A percentile compares a stretch with the other conserved stretches of the same genome.
These are phyloP conservation scores for Phytophthora aleatoria DNA, from an alignment of 352 stramenopile genomes.

Conservation along the genomic window DNA sequence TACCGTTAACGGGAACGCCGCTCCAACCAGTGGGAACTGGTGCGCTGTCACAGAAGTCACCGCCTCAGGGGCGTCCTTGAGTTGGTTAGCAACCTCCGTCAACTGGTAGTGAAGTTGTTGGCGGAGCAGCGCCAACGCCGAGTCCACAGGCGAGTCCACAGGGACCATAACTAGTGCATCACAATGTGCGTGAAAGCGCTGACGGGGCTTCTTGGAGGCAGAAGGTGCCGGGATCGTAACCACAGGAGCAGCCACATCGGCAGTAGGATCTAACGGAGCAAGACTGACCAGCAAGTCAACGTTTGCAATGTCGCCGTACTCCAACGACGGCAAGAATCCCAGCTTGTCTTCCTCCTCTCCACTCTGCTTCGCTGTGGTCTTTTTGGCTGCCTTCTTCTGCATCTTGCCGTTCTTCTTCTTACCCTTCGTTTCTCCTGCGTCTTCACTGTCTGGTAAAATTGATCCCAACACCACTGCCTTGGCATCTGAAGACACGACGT, in stretches of 20 bases:
- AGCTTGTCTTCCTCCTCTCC: slow-evolving; percentile 21
- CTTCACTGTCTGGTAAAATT: slow-evolving; percentile 15
- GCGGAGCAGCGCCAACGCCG: slow-evolving; percentile 27
- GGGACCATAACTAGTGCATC: slow-evolving; percentile 54
- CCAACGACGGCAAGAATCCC: slow-evolving; percentile 41
- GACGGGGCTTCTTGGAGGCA: slow-evolving; percentile 3
- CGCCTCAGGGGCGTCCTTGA: slow-evolving; percentile 19
- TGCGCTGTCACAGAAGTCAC: slow-evolving; percentile 31
- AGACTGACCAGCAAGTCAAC: slow-evolving; percentile 55
- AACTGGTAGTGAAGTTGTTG: slow-evolving; percentile 36
- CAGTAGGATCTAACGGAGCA: slow-evolving; percentile 17
- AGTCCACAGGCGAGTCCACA: slow-evolving; percentile 19
- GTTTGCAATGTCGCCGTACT: slow-evolving; percentile 60
- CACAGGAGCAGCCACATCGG: slow-evolving; percentile 24
- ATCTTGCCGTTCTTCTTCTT: slow-evolving; percentile 38
- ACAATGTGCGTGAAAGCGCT: slow-evolving; percentile 33
- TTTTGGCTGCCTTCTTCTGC: slow-evolving; percentile 42
- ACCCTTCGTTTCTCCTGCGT: slow-evolving; percentile 20
- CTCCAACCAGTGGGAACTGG: slow-evolving; percentile 55
- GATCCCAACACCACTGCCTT: slow-evolving; percentile 12
- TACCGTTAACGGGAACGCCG: slow-evolving; percentile 56
- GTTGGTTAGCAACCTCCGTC: slow-evolving; percentile 21
- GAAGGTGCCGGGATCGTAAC: slow-evolving; percentile 41
- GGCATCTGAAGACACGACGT: slow-evolving; percentile 16
- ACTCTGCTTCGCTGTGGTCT: slow-evolving; percentile 34